Evolutionary conservation across 371 early-diverging fungal genomes (phyloP).

Genomic region (Zancudomyces culisetae): DNA sequence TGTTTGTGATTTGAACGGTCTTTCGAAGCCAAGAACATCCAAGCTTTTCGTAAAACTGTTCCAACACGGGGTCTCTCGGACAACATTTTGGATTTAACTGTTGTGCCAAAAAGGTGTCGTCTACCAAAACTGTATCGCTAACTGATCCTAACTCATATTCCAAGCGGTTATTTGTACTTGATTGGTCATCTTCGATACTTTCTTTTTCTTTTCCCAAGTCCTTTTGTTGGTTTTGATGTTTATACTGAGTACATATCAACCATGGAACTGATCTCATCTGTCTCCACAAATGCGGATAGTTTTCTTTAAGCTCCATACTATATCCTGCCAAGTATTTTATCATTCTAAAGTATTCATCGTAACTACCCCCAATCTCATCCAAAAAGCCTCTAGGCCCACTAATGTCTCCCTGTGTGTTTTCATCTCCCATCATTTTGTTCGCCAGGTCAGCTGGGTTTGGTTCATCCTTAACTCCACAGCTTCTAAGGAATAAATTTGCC

Average conservation of each 20-base stretch:
- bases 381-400: constrained; percentile 55
- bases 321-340: constrained; percentile 60
- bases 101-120: constrained; percentile 54
- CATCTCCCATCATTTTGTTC: constrained; percentile 38
- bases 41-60: constrained; percentile 40
- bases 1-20: constrained; percentile 33
- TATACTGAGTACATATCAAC: constrained; percentile 28
- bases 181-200: constrained; percentile 1
- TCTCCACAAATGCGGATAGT: constrained; percentile 24
- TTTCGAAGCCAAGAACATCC: constrained; percentile 49
- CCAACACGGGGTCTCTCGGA: constrained; percentile 42
- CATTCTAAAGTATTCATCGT: constrained; percentile 46
- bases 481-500: constrained; percentile 56
- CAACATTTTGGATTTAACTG: constrained; percentile 54
- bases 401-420: no score
- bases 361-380: constrained; percentile 36
- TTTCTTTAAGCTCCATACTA: constrained; percentile 26
- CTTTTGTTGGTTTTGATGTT: not conserved
- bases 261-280: constrained; percentile 40
- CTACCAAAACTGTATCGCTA: constrained; percentile 51
- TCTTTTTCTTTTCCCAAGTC: not conserved
- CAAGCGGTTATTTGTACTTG: constrained; percentile 17
- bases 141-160: constrained; percentile 46
- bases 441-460: constrained; percentile 61
- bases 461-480: constrained; percentile 73